phyloP scores from a whole-genome alignment of 169 alveolate species.

The Theileria luwenshuni region DNA sequence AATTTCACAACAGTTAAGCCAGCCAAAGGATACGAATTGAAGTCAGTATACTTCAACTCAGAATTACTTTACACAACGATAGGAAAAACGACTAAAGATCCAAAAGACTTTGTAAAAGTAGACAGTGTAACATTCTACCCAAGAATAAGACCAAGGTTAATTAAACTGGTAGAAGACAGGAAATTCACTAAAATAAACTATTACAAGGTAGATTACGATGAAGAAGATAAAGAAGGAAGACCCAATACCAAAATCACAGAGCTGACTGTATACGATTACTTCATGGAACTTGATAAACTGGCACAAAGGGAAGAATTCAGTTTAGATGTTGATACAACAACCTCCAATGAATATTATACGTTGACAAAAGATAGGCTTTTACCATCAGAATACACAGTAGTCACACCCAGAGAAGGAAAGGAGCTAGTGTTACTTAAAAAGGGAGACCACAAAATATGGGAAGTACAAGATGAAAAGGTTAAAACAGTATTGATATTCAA shows the following conservation, averaged over 20 bases:
- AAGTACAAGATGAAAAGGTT: slow-evolving; percentile 9
- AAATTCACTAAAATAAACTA: too few relatives aligned
- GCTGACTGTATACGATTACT: slow-evolving; percentile 5
- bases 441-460: neutral
- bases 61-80: too few relatives aligned
- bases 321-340: neutral
- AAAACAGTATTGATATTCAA: neutral
- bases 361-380: neutral
- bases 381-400: neutral
- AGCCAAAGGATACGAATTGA: neutral
- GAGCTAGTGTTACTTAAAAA: neutral
- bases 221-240: neutral
- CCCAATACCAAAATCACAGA: neutral
- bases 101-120: neutral
- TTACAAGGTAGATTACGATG: too few relatives aligned
- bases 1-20: neutral
- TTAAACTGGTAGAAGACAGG: too few relatives aligned
- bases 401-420: slow-evolving; percentile 2
- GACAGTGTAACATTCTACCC: slow-evolving; percentile 2
- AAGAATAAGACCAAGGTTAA: neutral
- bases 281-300: neutral
- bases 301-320: neutral
- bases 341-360: neutral
- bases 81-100: too few relatives aligned
- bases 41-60: neutral